Conservation (phyloP, 768 basidiomycete genomes). For the Suillus paluster region DNA sequence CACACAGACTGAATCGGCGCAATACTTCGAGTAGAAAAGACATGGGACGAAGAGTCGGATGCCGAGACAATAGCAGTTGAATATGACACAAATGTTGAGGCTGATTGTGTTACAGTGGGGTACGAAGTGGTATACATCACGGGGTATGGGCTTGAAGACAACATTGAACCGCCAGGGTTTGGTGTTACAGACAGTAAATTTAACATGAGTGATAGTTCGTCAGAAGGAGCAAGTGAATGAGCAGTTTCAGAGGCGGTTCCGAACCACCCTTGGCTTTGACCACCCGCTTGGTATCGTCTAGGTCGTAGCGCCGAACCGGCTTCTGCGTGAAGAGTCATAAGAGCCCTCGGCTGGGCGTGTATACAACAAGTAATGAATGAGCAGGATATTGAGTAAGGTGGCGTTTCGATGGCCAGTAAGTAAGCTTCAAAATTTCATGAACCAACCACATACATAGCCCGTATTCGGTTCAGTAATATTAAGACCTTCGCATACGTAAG, state of each 20-base stretch:
- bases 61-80: slow-evolving; percentile 2
- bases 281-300: slow-evolving; percentile 23
- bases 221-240: slow-evolving; percentile 18
- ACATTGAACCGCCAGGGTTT: slow-evolving; percentile 7
- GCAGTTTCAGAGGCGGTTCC: slow-evolving; percentile 61
- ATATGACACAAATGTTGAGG: slow-evolving; percentile 17
- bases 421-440: slow-evolving; percentile 5
- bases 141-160: slow-evolving; percentile 11
- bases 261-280: slow-evolving; percentile 42
- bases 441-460: slow-evolving; percentile 1
- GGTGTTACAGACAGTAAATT: slow-evolving; percentile 1
- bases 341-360: slow-evolving; percentile 17
- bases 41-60: slow-evolving; percentile 15
- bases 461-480: slow-evolving; percentile 7
- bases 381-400: not conserved
- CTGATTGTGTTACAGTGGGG: slow-evolving; percentile 44
- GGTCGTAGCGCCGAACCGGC: slow-evolving; percentile 29
- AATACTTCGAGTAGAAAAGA: slow-evolving; percentile 8
- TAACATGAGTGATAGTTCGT: not conserved
- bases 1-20: slow-evolving; percentile 49
- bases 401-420: not conserved
- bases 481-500: no score
- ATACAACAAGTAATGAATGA: slow-evolving; percentile 3
- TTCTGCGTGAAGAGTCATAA: slow-evolving; percentile 14
- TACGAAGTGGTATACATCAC: slow-evolving; percentile 28